A percentile compares a stretch with the other conserved stretches of the same genome.
Conservation (phyloP, 176 grass and related monocot species). For the Carex parvula region DNA sequence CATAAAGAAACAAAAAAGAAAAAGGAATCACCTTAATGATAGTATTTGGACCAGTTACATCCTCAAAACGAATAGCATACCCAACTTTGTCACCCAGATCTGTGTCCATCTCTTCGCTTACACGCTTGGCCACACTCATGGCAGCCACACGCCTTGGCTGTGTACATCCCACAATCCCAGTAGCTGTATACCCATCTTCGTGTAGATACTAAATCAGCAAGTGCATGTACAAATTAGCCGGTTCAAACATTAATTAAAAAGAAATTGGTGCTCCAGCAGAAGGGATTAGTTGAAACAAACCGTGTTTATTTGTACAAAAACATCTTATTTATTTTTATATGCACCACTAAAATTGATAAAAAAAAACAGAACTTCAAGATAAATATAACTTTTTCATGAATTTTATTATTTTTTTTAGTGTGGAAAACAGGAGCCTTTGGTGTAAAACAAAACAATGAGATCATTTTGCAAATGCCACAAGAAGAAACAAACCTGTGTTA, state of each 20-base stretch:
- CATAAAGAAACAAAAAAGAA: conserved; percentile 20
- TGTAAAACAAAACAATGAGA: background rate
- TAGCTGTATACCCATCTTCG: conserved; percentile 89
- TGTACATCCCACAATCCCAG: conserved; percentile 81
- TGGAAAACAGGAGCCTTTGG: background rate
- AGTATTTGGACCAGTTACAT: conserved; percentile 77
- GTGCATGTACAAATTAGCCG: background rate
- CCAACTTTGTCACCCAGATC: conserved; percentile 90
- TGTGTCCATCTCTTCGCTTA: conserved; percentile 98
- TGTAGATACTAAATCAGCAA: conserved; percentile 62
- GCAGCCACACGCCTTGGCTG: conserved; percentile 99
- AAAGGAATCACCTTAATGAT: conserved; percentile 74
- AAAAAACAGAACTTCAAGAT: background rate
- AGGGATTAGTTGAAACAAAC: background rate
- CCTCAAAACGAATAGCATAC: conserved; percentile 96
- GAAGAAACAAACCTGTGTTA: conserved; percentile 50
- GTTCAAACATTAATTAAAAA: background rate
- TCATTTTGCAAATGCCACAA: background rate
- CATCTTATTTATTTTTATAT: background rate
- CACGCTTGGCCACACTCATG: conserved; percentile 97
- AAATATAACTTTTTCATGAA: background rate
- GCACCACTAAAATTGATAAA: background rate
- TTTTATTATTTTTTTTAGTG: background rate
- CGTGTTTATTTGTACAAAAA: background rate
- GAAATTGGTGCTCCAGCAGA: background rate